These are phyloP conservation scores for Logfia minima DNA, from an alignment of 129 eudicot species.

Conservation along the genomic window DNA sequence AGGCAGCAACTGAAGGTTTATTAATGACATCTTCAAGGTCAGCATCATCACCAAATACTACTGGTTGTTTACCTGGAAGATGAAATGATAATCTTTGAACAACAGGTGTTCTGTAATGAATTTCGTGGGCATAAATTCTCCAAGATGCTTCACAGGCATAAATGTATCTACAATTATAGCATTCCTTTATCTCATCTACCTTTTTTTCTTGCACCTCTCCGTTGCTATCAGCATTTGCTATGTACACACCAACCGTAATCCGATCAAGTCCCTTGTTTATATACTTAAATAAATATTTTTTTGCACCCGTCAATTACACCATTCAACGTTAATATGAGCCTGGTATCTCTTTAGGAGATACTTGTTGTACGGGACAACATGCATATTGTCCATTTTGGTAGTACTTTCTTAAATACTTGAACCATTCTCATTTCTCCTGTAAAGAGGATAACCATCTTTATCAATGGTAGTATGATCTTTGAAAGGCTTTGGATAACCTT, in stretches of 20 bases:
- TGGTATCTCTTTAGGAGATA: not conserved
- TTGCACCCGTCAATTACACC: not conserved
- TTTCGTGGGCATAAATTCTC: not conserved
- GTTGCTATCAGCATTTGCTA: not conserved
- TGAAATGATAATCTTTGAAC: not conserved
- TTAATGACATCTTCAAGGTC: not conserved
- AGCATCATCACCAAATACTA: not conserved
- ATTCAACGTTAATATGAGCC: not conserved
- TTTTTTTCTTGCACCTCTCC: not conserved
- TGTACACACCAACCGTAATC: not conserved
- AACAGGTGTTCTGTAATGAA: not conserved
- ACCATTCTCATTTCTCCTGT: not conserved
- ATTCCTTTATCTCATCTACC: not conserved
- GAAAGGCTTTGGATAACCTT: slow-evolving; percentile 10
- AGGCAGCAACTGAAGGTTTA: not conserved
- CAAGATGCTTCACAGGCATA: not conserved
- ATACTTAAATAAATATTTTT: not conserved
- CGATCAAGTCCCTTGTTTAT: not conserved
- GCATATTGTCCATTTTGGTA: not conserved
- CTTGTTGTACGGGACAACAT: not conserved
- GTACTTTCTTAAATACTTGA: not conserved
- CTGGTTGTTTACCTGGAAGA: not conserved
- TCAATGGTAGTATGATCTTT: not conserved
- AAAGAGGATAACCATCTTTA: not conserved
- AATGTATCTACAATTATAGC: not conserved